Percentiles rank a stretch among this genome's conserved stretches.
These are phyloP conservation scores for Syzygium jambos DNA, from an alignment of 345 rosid genomes.

Conservation along the genomic window DNA sequence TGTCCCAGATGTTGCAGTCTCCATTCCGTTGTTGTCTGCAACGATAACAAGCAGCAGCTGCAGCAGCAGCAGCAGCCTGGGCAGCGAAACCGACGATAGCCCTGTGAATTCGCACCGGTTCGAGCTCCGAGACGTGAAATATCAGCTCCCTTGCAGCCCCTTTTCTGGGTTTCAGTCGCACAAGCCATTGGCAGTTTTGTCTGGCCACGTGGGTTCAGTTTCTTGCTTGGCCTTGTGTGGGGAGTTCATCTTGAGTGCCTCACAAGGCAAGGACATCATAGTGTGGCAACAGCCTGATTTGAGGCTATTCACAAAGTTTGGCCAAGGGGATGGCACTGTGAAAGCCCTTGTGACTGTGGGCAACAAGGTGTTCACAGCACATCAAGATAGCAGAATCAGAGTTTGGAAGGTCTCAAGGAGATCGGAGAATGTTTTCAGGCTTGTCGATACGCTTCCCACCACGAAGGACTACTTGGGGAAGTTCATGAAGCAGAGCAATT, in stretches of 20 bases:
- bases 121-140: conserved; percentile 14
- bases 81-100: conserved; percentile 47
- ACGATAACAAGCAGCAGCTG: conserved; percentile 11
- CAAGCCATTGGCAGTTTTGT: conserved; percentile 62
- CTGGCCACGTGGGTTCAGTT: conserved; percentile 76
- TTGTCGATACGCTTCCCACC: conserved; percentile 75
- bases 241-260: conserved; percentile 83
- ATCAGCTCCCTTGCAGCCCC: conserved; percentile 12
- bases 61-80: conserved; percentile 25
- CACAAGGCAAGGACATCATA: conserved; percentile 90
- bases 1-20: conserved; percentile 17
- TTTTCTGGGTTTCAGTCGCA: conserved; percentile 26
- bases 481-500: conserved; percentile 83
- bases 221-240: conserved; percentile 84
- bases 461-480: conserved; percentile 71
- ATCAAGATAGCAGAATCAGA: conserved; percentile 86
- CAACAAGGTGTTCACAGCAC: conserved; percentile 72
- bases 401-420: conserved; percentile 79
- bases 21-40: conserved; percentile 49
- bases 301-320: conserved; percentile 78
- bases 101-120: conserved; percentile 31
- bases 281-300: conserved; percentile 99
- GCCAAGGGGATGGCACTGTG: conserved; percentile 86
- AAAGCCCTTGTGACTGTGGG: conserved; percentile 69
- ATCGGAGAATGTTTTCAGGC: conserved; percentile 60